phyloP scores from a whole-genome alignment of 2,329 filamentous ascomycete genomes.

The Elsinoe necatrix region DNA sequence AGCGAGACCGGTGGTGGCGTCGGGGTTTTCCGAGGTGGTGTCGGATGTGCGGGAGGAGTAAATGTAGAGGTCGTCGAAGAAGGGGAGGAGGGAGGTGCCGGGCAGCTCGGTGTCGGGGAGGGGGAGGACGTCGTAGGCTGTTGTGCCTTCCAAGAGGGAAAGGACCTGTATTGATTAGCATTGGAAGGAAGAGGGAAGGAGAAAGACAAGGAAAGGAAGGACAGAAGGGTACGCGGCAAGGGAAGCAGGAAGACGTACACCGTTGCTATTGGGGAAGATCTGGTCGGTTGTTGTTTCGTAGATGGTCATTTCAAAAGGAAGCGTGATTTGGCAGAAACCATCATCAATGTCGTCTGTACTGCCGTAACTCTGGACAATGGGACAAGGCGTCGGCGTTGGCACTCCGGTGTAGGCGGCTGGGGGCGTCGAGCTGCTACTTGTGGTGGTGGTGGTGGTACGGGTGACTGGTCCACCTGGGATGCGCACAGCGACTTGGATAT shows the following conservation, averaged over 20 bases:
- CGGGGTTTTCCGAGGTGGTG: neutral
- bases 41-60: constrained; percentile 17
- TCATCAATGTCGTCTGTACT: constrained; percentile 26
- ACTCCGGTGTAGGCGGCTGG: constrained; percentile 13
- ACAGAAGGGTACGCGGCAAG: too few relatives aligned
- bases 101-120: constrained; percentile 23
- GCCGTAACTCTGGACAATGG: constrained; percentile 28
- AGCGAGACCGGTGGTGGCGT: constrained; percentile 13
- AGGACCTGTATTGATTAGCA: constrained; percentile 19
- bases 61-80: constrained; percentile 29
- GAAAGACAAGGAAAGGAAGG: too few relatives aligned
- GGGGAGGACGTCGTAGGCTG: constrained; percentile 21
- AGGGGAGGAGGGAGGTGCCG: constrained; percentile 24
- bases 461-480: constrained; percentile 14
- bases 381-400: constrained; percentile 18
- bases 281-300: constrained; percentile 20
- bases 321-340: constrained; percentile 26
- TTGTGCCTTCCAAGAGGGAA: constrained; percentile 23
- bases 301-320: constrained; percentile 25
- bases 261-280: constrained; percentile 27
- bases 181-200: neutral
- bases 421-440: constrained; percentile 14
- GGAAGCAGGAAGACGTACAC: constrained; percentile 18
- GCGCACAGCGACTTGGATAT: constrained; percentile 1
- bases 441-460: constrained; percentile 15